Base-by-base conservation (phyloP, 306 rosid species). In the Prunus fruticosa region DNA sequence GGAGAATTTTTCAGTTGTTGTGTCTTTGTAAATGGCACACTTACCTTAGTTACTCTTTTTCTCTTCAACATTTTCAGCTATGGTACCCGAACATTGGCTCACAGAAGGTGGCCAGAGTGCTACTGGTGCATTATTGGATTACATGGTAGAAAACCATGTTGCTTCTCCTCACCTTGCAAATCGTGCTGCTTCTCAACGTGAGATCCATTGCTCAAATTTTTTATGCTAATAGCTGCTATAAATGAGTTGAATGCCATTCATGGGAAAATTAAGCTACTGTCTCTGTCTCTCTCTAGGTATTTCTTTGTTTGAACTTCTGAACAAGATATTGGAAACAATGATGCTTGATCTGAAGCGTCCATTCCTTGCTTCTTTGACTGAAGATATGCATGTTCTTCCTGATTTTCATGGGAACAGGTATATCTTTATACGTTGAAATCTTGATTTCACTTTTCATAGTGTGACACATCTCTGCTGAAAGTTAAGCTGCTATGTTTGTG, bases 21-120 rank as follows among this genome's bases (percentile, higher is more conserved):
- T 67, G 52, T 27, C 64, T 58, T 80, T 73, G 73, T 47, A 63
- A 72, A 77, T 78, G 53, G 74, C 62, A 72, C 71, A 46, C 73
- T 76, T 64, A 71, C 14, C 53, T 13, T 81, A 64, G 76, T 28
- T 54, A 3, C 34, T 30, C 20, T 63, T 78, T 78, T 78, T 70
- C 45, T 87, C 75, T 46, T 71, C 75, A 61, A 64, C 53, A 23
- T 70, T 64, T 86, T 73, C 90, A 95, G 98, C 98, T 20, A 95
- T 95, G 98, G 85, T 92, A 79, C 97, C 97, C 12, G 97, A 92
- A 78, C 87, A 89, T 78, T 95, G 98, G 98, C 93, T 95, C 32
- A 95, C 97, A 16, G 97, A 95, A 92, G 98, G 97, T n/a, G 98
- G 98, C 66, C 97, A 95, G 86, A 95, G 98, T 92, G 98, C 98